phyloP scores from a whole-genome alignment of 345 rosid genomes.

The Sonneratia alba region DNA sequence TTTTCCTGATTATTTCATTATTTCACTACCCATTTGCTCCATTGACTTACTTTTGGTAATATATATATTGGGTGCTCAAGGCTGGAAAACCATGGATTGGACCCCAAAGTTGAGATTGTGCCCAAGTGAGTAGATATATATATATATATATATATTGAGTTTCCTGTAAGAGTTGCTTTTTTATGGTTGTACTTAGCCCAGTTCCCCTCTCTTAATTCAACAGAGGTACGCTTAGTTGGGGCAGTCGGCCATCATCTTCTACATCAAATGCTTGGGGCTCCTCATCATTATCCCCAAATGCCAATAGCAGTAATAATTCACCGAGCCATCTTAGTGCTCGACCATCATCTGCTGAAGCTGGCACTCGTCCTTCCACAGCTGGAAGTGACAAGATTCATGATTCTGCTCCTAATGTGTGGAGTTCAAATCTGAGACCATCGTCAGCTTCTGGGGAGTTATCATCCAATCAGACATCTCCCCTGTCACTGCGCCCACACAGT shows the following conservation, averaged over 20 bases:
- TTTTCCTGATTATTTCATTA: background rate
- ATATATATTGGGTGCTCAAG: slow-evolving; percentile 35
- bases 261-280: slow-evolving; percentile 89
- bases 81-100: slow-evolving; percentile 95
- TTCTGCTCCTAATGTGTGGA: slow-evolving; percentile 47
- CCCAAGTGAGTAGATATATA: slow-evolving; percentile 67
- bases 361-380: slow-evolving; percentile 88
- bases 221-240: slow-evolving; percentile 96
- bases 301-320: slow-evolving; percentile 68
- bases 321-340: slow-evolving; percentile 73
- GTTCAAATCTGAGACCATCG: slow-evolving; percentile 83
- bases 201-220: slow-evolving; percentile 8
- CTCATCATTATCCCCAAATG: slow-evolving; percentile 51
- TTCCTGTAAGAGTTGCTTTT: background rate
- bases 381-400: slow-evolving; percentile 78
- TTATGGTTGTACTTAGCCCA: slow-evolving; percentile 3
- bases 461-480: slow-evolving; percentile 56
- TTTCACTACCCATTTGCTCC: slow-evolving; percentile 6
- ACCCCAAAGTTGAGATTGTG: slow-evolving; percentile 94
- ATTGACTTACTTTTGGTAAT: slow-evolving; percentile 1
- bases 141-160: background rate
- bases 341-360: slow-evolving; percentile 94
- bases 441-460: slow-evolving; percentile 85
- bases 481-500: slow-evolving; percentile 81
- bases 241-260: slow-evolving; percentile 63